phyloP scores from a whole-genome alignment of 2,329 filamentous ascomycete genomes.

The Coniosporium tulheliwenetii region DNA sequence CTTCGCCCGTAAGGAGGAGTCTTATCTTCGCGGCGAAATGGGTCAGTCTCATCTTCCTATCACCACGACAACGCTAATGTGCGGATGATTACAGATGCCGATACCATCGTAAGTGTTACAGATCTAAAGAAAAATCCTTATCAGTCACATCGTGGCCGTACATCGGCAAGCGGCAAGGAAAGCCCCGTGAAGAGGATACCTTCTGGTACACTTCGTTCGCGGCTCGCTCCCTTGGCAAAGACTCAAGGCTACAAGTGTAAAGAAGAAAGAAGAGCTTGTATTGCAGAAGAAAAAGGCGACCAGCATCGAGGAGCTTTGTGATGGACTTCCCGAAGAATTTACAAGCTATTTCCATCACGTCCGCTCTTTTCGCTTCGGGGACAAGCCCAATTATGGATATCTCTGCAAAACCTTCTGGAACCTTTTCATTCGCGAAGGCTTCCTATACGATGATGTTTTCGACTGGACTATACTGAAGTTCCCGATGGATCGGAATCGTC shows the following conservation, averaged over 20 bases:
- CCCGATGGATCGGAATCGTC: background rate
- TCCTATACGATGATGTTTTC: slow-evolving; percentile 10
- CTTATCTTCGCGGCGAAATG: no score
- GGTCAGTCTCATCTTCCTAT: no score
- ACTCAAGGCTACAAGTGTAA: slow-evolving; percentile 3
- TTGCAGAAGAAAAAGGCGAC: slow-evolving; percentile 10
- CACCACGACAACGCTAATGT: no score
- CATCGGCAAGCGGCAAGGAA: no score
- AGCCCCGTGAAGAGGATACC: slow-evolving; percentile 4
- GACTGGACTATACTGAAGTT: slow-evolving; percentile 9
- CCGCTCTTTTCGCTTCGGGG: slow-evolving; percentile 4
- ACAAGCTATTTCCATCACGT: slow-evolving; percentile 8
- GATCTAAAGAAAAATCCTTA: no score
- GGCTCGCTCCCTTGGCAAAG: slow-evolving; percentile 13
- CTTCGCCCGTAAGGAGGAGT: no score
- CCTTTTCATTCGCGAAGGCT: slow-evolving; percentile 7
- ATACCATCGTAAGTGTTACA: no score
- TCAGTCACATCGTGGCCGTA: no score
- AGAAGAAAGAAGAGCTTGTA: slow-evolving; percentile 2
- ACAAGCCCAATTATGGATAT: slow-evolving; percentile 9
- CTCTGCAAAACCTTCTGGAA: slow-evolving; percentile 7
- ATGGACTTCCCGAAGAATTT: slow-evolving; percentile 9
- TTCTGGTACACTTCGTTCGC: slow-evolving; percentile 12
- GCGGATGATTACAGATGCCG: no score
- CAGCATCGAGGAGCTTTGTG: slow-evolving; percentile 8